A percentile compares a stretch with the other conserved stretches of the same genome.
phyloP scores from a whole-genome alignment of 192 early-diverging fungal species.

The Umbelopsis sp. region DNA sequence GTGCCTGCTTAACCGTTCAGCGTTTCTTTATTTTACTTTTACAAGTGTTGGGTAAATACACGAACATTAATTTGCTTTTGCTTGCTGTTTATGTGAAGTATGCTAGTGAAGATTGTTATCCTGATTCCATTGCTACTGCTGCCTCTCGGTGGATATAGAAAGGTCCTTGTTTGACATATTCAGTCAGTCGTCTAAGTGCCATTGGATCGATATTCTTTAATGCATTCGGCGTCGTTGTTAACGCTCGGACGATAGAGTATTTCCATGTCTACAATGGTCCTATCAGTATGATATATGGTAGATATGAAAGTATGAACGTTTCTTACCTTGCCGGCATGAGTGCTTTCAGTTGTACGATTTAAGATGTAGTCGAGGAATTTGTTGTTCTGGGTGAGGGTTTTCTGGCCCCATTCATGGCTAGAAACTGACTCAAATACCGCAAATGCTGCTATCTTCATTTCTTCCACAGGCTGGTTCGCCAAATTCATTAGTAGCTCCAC shows the following conservation, averaged over 20 bases:
- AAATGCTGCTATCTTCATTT: conserved; percentile 33
- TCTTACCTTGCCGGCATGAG: conserved; percentile 40
- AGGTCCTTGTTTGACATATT: conserved; percentile 43
- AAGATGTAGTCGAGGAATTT: conserved; percentile 45
- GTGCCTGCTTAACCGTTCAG: too few species aligned
- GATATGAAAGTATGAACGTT: not conserved
- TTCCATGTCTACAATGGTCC: conserved; percentile 39
- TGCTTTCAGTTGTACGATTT: conserved; percentile 38
- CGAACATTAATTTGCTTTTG: not conserved
- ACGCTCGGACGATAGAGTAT: conserved; percentile 36
- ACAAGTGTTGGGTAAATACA: too few species aligned
- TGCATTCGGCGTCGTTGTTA: conserved; percentile 21
- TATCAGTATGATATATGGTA: not conserved
- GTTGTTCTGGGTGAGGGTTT: conserved; percentile 26
- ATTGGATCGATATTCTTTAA: conserved; percentile 21
- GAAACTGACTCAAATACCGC: conserved; percentile 37
- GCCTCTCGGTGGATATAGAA: conserved; percentile 30
- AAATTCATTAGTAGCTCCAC: conserved; percentile 24
- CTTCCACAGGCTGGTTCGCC: conserved; percentile 34
- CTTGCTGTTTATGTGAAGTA: not conserved
- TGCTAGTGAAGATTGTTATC: conserved; percentile 15
- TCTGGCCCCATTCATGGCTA: conserved; percentile 29
- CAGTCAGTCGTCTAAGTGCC: conserved; percentile 23
- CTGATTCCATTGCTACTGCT: conserved; percentile 40
- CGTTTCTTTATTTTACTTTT: too few species aligned